Percentiles rank a stretch among this genome's conserved stretches.
These are phyloP conservation scores for Globisporangium emineosum DNA, from an alignment of 352 stramenopile species.

Conservation along the genomic window DNA sequence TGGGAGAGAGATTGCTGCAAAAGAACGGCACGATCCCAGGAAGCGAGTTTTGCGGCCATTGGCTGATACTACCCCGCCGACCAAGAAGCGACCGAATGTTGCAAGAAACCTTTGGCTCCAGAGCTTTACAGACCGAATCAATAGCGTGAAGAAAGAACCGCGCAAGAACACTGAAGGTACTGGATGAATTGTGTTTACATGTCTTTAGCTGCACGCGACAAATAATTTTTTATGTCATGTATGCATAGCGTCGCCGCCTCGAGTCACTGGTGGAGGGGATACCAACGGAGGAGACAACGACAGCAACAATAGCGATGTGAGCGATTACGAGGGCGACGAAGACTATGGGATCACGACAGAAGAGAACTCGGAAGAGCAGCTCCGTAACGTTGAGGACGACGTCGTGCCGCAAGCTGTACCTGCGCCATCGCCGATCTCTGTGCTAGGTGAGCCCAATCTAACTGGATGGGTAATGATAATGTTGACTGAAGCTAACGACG, in stretches of 20 bases:
- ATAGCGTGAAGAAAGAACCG: background rate
- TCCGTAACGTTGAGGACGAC: background rate
- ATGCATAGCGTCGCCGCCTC: background rate
- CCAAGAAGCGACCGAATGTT: background rate
- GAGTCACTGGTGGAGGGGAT: background rate
- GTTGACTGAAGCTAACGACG: background rate
- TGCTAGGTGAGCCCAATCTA: background rate
- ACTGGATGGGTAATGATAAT: background rate
- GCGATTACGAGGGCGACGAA: background rate
- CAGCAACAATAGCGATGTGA: background rate
- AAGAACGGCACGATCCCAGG: slow-evolving; percentile 1
- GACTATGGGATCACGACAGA: slow-evolving; percentile 14
- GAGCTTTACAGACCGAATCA: background rate
- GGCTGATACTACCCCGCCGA: background rate
- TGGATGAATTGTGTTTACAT: background rate
- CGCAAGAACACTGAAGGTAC: background rate
- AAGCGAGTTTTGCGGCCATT: background rate
- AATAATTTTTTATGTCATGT: too few species aligned
- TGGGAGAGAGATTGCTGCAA: background rate
- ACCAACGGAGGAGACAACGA: background rate
- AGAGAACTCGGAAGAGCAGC: slow-evolving; percentile 10
- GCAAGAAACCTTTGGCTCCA: background rate
- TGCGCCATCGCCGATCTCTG: background rate
- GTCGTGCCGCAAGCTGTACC: background rate
- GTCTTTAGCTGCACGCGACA: too few species aligned